These are phyloP conservation scores for Plasmodium gaboni DNA, from an alignment of 169 alveolate genomes.

Conservation along the genomic window DNA sequence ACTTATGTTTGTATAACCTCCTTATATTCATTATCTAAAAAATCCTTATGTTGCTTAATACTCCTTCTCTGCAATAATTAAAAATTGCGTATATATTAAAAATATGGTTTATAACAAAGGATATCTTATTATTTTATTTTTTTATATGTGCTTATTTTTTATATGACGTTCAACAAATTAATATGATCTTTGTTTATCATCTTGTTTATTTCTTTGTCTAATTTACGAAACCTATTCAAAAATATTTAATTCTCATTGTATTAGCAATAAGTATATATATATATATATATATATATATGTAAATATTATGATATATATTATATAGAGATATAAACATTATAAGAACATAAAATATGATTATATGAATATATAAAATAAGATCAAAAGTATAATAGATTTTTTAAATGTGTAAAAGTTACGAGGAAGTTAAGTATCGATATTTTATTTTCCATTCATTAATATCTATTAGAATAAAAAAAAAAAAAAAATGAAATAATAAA, in stretches of 20 bases:
- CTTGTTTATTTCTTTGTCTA: conserved; percentile 49
- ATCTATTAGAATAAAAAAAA: conserved; percentile 19
- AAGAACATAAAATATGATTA: neutral
- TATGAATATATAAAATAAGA: no score
- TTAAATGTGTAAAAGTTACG: conserved; percentile 9
- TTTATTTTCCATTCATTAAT: conserved; percentile 58
- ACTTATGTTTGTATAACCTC: conserved; percentile 9
- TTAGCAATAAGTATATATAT: neutral
- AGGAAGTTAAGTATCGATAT: conserved; percentile 44
- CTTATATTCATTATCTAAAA: conserved; percentile 61
- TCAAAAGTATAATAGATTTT: neutral
- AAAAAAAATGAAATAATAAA: neutral
- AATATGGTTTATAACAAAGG: neutral
- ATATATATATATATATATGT: neutral
- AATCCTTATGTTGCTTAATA: conserved; percentile 64
- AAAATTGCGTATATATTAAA: neutral
- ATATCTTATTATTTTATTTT: neutral
- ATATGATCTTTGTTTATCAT: conserved; percentile 51
- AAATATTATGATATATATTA: neutral
- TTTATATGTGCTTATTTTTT: conserved; percentile 1
- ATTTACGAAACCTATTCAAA: conserved; percentile 41
- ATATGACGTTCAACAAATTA: conserved; percentile 25
- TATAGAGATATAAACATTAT: neutral
- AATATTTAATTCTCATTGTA: neutral
- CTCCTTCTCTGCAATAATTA: conserved; percentile 33